These are phyloP conservation scores for Leccinum fibrillosum DNA, from an alignment of 768 basidiomycete species.

Conservation along the genomic window DNA sequence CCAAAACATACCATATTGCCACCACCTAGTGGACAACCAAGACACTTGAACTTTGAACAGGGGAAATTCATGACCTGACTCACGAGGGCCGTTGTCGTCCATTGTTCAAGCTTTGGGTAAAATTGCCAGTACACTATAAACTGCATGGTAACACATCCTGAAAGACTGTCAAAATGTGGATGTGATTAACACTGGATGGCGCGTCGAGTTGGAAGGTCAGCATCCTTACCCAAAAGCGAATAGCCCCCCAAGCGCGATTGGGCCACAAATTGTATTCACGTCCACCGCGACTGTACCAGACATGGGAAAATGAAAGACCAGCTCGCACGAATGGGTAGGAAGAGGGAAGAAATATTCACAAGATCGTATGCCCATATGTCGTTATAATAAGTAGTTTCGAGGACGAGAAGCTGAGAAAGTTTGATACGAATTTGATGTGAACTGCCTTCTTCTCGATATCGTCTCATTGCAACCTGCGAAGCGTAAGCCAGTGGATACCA, in stretches of 20 bases:
- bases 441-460: not conserved
- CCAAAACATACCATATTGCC: slow-evolving; percentile 15
- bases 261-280: slow-evolving; percentile 12
- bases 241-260: slow-evolving; percentile 23
- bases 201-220: not conserved
- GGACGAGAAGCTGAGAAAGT: not conserved
- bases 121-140: slow-evolving; percentile 23
- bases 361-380: not conserved
- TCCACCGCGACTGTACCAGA: not conserved
- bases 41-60: not conserved
- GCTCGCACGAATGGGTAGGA: not conserved
- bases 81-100: slow-evolving; percentile 20
- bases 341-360: not conserved
- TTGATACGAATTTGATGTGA: not conserved
- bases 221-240: slow-evolving; percentile 19
- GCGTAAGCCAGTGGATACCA: not conserved
- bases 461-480: not conserved
- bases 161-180: slow-evolving; percentile 14
- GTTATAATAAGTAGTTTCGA: slow-evolving; percentile 2
- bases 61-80: not conserved
- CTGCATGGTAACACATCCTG: slow-evolving; percentile 27
- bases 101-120: slow-evolving; percentile 11
- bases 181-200: not conserved
- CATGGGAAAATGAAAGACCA: slow-evolving; percentile 5
- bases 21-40: slow-evolving; percentile 13